Conservation (phyloP, 441 rosid genomes). For the Pelargonium hybrid region DNA sequence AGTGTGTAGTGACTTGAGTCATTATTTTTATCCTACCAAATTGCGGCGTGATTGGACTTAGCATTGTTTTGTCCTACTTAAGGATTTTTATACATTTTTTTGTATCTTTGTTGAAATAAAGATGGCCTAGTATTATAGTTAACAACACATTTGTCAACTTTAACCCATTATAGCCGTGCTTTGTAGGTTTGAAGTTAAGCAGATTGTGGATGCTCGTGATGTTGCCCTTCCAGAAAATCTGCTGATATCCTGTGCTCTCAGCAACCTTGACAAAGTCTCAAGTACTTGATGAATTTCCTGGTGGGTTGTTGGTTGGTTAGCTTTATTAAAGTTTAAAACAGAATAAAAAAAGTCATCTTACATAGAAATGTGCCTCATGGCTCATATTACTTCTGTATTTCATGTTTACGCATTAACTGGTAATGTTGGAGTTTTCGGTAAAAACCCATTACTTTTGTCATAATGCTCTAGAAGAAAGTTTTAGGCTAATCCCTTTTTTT, state of each 20-base stretch:
- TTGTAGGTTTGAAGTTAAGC: too few species aligned
- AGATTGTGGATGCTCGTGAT: neutral
- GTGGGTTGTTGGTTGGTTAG: neutral
- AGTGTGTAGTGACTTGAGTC: too few species aligned
- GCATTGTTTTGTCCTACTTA: too few species aligned
- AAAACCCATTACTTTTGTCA: neutral
- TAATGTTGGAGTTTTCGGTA: neutral
- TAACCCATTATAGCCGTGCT: too few species aligned
- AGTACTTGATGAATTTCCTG: neutral
- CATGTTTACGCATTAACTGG: too few species aligned
- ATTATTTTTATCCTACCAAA: too few species aligned
- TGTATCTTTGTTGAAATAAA: too few species aligned
- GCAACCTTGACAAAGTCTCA: neutral
- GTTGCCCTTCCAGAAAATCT: constrained; percentile 1
- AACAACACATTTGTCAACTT: too few species aligned
- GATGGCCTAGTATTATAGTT: too few species aligned
- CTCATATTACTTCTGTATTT: neutral
- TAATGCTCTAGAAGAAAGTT: neutral
- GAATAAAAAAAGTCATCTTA: neutral
- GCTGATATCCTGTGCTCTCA: neutral
- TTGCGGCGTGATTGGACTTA: too few species aligned
- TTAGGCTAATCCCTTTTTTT: neutral
- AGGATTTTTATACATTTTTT: too few species aligned
- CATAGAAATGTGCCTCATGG: neutral
- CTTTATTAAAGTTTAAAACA: neutral